Conservation (phyloP, 2,329 filamentous ascomycete species). For the Ascochyta fabae region DNA sequence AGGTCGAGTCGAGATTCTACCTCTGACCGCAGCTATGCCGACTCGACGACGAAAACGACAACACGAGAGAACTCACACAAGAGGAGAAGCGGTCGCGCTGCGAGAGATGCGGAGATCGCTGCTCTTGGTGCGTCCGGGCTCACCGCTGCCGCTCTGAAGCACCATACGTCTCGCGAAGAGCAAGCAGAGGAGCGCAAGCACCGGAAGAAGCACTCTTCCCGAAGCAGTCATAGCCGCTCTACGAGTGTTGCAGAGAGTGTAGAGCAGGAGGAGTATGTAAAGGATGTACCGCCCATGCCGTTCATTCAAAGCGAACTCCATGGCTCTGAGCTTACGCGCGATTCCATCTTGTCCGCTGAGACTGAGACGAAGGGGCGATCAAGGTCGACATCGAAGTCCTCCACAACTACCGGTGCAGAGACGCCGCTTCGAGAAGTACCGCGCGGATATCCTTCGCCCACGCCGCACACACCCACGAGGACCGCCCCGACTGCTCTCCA, state of each 20-base stretch:
- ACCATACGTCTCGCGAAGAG: constrained; percentile 68
- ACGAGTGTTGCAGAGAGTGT: constrained; percentile 61
- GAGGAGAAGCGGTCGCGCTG: constrained; percentile 60
- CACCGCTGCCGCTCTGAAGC: constrained; percentile 67
- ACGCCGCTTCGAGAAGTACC: constrained; percentile 68
- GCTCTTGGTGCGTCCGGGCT: constrained; percentile 62
- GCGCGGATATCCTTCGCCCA: constrained; percentile 64
- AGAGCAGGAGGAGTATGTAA: constrained; percentile 58
- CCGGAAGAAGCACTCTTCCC: constrained; percentile 56
- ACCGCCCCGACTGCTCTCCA: constrained; percentile 65
- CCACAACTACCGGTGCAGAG: constrained; percentile 58
- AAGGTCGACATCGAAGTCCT: constrained; percentile 63
- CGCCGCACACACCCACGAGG: constrained; percentile 67
- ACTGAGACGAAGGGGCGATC: constrained; percentile 68
- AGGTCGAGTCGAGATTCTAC: constrained; percentile 60
- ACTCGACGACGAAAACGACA: constrained; percentile 28
- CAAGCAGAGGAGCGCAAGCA: constrained; percentile 52
- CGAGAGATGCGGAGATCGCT: constrained; percentile 63
- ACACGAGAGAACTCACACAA: constrained; percentile 58
- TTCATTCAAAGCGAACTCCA: constrained; percentile 80
- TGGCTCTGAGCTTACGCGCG: constrained; percentile 84
- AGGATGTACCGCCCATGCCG: constrained; percentile 78
- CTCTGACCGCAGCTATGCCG: constrained; percentile 53
- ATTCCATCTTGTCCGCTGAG: constrained; percentile 83
- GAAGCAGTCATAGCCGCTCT: constrained; percentile 59